phyloP scores from a whole-genome alignment of 2,329 filamentous ascomycete genomes.

The Capronia americana region DNA sequence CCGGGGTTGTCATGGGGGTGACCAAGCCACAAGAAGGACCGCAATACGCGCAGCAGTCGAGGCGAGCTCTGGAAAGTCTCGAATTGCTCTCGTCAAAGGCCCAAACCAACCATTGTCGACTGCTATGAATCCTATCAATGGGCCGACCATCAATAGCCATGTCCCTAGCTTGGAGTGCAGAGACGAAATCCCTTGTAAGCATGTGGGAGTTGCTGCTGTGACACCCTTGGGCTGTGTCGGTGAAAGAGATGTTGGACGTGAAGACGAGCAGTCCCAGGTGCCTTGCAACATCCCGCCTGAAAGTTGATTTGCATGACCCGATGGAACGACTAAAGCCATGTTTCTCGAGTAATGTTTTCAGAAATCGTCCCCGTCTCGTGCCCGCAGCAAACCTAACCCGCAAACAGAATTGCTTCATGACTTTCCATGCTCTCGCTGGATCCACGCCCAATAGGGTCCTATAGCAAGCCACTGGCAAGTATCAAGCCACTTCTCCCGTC shows the following conservation, averaged over 20 bases:
- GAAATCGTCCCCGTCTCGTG: not conserved
- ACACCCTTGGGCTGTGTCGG: not conserved
- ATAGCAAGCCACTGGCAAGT: not conserved
- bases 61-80: not conserved
- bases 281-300: not conserved
- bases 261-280: conserved; percentile 2
- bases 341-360: not conserved
- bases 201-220: not conserved
- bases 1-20: no score
- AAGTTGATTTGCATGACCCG: conserved; percentile 3
- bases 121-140: not conserved
- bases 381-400: not conserved
- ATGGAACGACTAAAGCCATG: conserved; percentile 10
- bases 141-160: conserved; percentile 5
- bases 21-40: not conserved
- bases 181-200: not conserved
- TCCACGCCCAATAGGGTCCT: not conserved
- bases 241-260: not conserved
- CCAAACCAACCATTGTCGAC: not conserved
- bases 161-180: not conserved
- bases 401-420: not conserved
- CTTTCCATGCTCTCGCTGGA: not conserved
- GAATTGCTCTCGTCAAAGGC: not conserved
- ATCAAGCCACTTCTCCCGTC: not conserved
- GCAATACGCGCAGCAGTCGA: not conserved